phyloP scores from a whole-genome alignment of 2,329 filamentous ascomycete species.

The Hypoxylon rubiginosum region DNA sequence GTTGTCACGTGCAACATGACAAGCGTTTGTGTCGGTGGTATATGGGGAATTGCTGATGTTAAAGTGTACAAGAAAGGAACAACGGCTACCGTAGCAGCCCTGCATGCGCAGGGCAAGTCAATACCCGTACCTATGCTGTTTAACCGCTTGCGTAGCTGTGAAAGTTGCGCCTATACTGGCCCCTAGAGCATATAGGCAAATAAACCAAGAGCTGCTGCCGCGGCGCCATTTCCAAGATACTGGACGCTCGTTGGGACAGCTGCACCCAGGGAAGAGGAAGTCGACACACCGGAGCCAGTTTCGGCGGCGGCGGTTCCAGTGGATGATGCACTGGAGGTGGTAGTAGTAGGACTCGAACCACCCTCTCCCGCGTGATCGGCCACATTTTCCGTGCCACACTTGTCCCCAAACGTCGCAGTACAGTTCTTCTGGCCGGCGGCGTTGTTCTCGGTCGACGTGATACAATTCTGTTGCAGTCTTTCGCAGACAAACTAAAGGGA shows the following conservation, averaged over 20 bases:
- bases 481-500: conserved; percentile 64
- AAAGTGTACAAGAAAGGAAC: conserved; percentile 44
- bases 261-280: conserved; percentile 44
- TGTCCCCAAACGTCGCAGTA: conserved; percentile 60
- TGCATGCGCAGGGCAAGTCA: neutral
- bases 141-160: neutral
- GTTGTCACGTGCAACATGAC: conserved; percentile 44
- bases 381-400: conserved; percentile 63
- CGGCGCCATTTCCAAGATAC: conserved; percentile 60
- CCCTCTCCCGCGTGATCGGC: conserved; percentile 52
- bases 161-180: conserved; percentile 25
- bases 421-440: conserved; percentile 62
- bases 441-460: conserved; percentile 57
- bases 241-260: conserved; percentile 50
- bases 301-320: conserved; percentile 46
- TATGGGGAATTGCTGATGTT: conserved; percentile 30
- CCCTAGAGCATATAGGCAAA: conserved; percentile 66
- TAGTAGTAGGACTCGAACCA: conserved; percentile 47
- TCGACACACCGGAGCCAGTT: conserved; percentile 37
- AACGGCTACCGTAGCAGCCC: conserved; percentile 29
- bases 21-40: conserved; percentile 27
- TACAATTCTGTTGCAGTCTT: conserved; percentile 64
- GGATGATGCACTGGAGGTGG: conserved; percentile 49
- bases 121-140: conserved; percentile 18
- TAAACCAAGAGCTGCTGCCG: conserved; percentile 64